These are phyloP conservation scores for Lachnellula arida DNA, from an alignment of 2,329 filamentous ascomycete genomes.

Conservation along the genomic window DNA sequence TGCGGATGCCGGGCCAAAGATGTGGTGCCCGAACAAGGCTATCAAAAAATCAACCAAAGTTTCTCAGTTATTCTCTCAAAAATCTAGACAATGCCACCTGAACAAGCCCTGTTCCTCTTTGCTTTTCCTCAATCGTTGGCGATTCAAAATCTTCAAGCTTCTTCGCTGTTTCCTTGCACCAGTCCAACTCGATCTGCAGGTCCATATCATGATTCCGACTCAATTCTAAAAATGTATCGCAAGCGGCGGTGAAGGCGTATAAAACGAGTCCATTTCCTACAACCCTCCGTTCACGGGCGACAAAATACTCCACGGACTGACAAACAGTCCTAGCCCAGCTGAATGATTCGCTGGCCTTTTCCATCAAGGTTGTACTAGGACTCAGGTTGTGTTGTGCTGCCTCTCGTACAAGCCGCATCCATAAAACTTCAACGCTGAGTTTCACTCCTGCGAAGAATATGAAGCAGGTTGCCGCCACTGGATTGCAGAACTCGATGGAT, in stretches of 20 bases:
- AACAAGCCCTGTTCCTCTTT: background rate
- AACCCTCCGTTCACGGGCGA: constrained; percentile 5
- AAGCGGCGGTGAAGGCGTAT: constrained; percentile 12
- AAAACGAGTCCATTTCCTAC: constrained; percentile 4
- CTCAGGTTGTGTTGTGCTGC: constrained; percentile 6
- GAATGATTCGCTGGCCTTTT: constrained; percentile 5
- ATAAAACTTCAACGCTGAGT: constrained; percentile 7
- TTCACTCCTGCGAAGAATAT: constrained; percentile 8
- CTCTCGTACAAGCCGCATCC: constrained; percentile 6
- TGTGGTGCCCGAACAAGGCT: too few relatives aligned
- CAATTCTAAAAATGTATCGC: constrained; percentile 9
- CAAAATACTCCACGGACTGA: constrained; percentile 15
- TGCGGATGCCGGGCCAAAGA: too few relatives aligned
- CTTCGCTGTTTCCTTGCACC: constrained; percentile 8
- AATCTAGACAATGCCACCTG: background rate
- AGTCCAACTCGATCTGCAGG: constrained; percentile 8
- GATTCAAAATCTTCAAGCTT: background rate
- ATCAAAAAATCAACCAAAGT: too few relatives aligned
- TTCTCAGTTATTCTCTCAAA: background rate
- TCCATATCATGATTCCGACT: constrained; percentile 1
- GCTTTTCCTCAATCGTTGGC: background rate
- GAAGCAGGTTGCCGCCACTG: constrained; percentile 7
- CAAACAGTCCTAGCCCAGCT: constrained; percentile 14
- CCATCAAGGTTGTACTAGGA: constrained; percentile 1
- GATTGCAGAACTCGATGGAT: constrained; percentile 7